Percentiles rank a stretch among this genome's conserved stretches.
Evolutionary conservation across 805 yeast species (phyloP).

Genomic region (Hanseniaspora jakobsenii): DNA sequence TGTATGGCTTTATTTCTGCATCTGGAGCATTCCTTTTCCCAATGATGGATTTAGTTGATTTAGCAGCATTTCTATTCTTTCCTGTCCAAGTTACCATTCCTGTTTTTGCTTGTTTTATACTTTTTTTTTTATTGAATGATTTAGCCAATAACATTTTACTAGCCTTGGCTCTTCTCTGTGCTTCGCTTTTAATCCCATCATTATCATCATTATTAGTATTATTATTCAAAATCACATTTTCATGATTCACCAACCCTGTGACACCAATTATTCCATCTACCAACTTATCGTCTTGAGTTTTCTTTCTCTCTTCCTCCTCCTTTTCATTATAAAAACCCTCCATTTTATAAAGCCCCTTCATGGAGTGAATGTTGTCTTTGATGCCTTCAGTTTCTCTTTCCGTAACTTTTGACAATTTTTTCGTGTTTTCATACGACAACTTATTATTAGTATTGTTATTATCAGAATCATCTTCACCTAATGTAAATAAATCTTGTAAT

Average conservation of each 20-base stretch:
- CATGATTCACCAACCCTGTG: conserved; percentile 65
- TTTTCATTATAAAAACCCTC: conserved; percentile 49
- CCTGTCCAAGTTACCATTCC: conserved; percentile 98
- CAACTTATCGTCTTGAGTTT: conserved; percentile 47
- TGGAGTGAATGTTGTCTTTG: conserved; percentile 53
- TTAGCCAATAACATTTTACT: conserved; percentile 47
- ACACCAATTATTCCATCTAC: conserved; percentile 66
- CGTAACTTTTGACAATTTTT: conserved; percentile 38
- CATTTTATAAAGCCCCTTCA: conserved; percentile 62
- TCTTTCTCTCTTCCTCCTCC: conserved; percentile 31
- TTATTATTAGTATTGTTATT: no score
- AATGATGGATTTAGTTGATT: conserved; percentile 23
- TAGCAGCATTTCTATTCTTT: conserved; percentile 74
- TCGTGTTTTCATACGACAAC: conserved; percentile 19
- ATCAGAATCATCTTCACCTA: conserved; percentile 61
- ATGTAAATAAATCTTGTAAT: conserved; percentile 72
- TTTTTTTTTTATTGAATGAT: conserved; percentile 32
- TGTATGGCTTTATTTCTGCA: background rate
- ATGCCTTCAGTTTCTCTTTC: conserved; percentile 38
- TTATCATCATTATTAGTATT: no score
- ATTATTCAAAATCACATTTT: conserved; percentile 43
- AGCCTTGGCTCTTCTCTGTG: conserved; percentile 42
- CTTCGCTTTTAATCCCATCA: conserved; percentile 40
- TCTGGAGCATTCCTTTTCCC: conserved; percentile 5
- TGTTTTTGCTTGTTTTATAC: conserved; percentile 34